Evolutionary conservation across 805 yeast genomes (phyloP).

Genomic region (Saccharomyces eubayanus): DNA sequence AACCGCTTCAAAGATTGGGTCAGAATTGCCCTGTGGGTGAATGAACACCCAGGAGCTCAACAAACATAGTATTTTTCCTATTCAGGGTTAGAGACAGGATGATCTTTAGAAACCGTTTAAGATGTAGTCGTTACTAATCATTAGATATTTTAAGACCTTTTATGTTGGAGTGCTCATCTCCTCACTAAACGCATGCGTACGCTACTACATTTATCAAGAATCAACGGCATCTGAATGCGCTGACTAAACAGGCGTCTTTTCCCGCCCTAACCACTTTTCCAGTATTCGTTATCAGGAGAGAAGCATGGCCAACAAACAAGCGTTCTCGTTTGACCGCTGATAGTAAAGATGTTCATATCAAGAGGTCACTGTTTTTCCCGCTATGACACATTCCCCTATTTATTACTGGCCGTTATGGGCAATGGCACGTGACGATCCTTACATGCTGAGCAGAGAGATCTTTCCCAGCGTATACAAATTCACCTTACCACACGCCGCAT

Average conservation of each 20-base stretch:
- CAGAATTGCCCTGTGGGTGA: not conserved
- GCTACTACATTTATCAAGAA: not conserved
- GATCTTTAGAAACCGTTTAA: not conserved
- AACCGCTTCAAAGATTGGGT: not conserved
- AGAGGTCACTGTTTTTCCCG: not conserved
- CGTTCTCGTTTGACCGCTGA: not conserved
- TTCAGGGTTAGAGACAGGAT: not conserved
- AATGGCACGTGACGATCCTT: not conserved
- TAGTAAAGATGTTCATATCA: not conserved
- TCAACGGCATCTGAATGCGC: not conserved
- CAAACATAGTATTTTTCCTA: not conserved
- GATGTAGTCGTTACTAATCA: not conserved
- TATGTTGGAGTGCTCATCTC: not conserved
- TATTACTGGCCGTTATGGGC: not conserved
- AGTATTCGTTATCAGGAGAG: not conserved
- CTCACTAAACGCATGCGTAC: not conserved
- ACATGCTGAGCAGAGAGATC: not conserved
- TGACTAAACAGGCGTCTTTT: not conserved
- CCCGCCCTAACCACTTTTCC: not conserved
- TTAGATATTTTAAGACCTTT: not conserved
- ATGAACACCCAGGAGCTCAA: not conserved
- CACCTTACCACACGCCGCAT: not conserved
- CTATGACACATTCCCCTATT: not conserved
- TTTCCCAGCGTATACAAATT: not conserved
- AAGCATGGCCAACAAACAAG: not conserved